These are phyloP conservation scores for Nicotiana attenuata DNA, from an alignment of 257 asterid genomes.

Conservation along the genomic window DNA sequence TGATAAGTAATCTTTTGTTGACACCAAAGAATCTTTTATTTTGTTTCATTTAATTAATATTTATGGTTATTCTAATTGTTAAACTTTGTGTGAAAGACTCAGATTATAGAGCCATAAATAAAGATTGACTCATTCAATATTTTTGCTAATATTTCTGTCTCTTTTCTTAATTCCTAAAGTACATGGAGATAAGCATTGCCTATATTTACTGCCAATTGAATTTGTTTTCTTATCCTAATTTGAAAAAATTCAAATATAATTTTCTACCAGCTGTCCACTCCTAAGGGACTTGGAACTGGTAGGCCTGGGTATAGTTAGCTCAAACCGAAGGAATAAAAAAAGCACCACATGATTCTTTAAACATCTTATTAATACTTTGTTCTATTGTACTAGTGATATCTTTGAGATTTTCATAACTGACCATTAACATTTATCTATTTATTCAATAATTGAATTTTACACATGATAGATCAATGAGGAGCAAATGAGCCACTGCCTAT, in stretches of 20 bases:
- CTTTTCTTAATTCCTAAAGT: neutral
- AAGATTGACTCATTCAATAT: neutral
- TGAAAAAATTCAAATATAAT: neutral
- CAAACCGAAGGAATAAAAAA: no score
- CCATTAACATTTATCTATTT: neutral
- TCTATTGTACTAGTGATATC: no score
- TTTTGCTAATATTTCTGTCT: neutral
- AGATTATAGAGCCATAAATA: neutral
- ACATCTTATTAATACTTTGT: no score
- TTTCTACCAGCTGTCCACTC: neutral
- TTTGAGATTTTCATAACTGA: neutral
- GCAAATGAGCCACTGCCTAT: neutral
- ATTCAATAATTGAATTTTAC: no score
- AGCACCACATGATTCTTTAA: neutral
- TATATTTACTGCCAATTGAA: neutral
- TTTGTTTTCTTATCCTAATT: neutral
- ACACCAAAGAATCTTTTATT: no score
- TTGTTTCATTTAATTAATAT: neutral
- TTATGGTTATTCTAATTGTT: neutral
- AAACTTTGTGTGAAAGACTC: neutral
- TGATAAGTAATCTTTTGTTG: neutral
- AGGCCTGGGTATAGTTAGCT: neutral
- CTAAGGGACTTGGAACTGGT: neutral
- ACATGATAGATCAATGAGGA: neutral
- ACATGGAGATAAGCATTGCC: neutral